Evolutionary conservation across 2,329 filamentous ascomycete genomes (phyloP).

Genomic region (Tolypocladium album): DNA sequence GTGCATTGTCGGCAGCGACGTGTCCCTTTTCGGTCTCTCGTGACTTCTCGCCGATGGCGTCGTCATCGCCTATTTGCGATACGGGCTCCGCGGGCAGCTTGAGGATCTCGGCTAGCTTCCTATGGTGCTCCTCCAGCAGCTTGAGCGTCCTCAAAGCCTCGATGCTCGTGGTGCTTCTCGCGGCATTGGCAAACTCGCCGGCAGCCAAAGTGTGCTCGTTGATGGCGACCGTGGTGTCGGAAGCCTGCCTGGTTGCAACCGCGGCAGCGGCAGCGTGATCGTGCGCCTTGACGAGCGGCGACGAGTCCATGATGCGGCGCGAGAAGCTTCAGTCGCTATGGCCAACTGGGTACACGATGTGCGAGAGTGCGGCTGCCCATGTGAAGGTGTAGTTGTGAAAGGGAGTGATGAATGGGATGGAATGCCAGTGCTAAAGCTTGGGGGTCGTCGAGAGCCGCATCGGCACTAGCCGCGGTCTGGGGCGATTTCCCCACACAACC

Average conservation of each 20-base stretch:
- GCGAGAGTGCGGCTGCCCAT: not conserved
- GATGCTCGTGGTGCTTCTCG: constrained; percentile 54
- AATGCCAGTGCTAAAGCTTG: not conserved
- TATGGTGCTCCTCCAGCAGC: constrained; percentile 81
- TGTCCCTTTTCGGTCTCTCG: constrained; percentile 15
- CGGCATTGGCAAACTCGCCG: constrained; percentile 75
- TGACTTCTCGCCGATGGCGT: constrained; percentile 8
- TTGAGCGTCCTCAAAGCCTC: constrained; percentile 76
- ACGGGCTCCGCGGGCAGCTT: constrained; percentile 48
- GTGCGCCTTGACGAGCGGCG: constrained; percentile 54
- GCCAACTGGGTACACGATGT: not conserved
- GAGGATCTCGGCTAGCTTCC: constrained; percentile 70
- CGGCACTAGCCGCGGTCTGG: not conserved
- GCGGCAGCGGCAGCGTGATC: constrained; percentile 83
- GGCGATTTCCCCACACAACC: not conserved
- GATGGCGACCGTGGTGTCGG: constrained; percentile 70
- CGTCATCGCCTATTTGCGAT: constrained; percentile 18
- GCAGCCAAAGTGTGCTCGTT: constrained; percentile 84
- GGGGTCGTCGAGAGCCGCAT: not conserved
- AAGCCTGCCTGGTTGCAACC: constrained; percentile 61
- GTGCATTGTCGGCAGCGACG: not conserved
- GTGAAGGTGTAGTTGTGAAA: not conserved
- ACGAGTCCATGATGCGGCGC: constrained; percentile 21
- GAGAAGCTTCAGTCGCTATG: not conserved
- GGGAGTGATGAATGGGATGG: not conserved